A percentile compares a stretch with the other conserved stretches of the same genome.
Conservation (phyloP, 1,284 basidiomycete species). For the Somion occarium region DNA sequence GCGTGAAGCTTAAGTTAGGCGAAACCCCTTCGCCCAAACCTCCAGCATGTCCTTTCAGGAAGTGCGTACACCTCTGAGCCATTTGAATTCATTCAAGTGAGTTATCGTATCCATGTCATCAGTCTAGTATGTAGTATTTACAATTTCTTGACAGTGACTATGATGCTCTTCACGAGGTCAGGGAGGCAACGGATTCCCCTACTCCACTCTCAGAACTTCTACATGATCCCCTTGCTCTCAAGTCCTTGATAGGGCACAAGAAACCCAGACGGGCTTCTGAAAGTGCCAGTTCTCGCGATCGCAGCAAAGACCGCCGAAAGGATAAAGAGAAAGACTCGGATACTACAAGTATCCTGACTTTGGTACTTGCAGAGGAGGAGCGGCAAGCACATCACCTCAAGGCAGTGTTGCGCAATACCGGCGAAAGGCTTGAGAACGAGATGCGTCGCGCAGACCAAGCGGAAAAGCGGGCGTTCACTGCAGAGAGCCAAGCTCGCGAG, state of each 20-base stretch:
- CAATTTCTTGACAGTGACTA: not conserved
- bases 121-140: not conserved
- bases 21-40: not conserved
- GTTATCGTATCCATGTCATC: not conserved
- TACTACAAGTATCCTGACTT: constrained; percentile 30
- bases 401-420: constrained; percentile 45
- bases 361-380: constrained; percentile 60
- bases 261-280: constrained; percentile 20
- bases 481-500: constrained; percentile 46
- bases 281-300: constrained; percentile 12
- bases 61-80: not conserved
- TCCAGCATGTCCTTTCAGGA: not conserved
- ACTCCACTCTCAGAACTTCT: constrained; percentile 29
- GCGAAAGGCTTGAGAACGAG: constrained; percentile 54
- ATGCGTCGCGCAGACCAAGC: constrained; percentile 48
- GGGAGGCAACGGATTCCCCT: constrained; percentile 27
- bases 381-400: constrained; percentile 54
- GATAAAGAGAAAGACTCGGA: constrained; percentile 20
- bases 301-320: constrained; percentile 6
- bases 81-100: constrained; percentile 1
- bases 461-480: constrained; percentile 44
- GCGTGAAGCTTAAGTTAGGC: not conserved
- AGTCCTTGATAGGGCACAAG: constrained; percentile 24
- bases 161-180: constrained; percentile 18
- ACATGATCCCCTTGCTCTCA: constrained; percentile 27